These are phyloP conservation scores for Ramaria sp. DNA, from an alignment of 768 basidiomycete genomes.

Conservation along the genomic window DNA sequence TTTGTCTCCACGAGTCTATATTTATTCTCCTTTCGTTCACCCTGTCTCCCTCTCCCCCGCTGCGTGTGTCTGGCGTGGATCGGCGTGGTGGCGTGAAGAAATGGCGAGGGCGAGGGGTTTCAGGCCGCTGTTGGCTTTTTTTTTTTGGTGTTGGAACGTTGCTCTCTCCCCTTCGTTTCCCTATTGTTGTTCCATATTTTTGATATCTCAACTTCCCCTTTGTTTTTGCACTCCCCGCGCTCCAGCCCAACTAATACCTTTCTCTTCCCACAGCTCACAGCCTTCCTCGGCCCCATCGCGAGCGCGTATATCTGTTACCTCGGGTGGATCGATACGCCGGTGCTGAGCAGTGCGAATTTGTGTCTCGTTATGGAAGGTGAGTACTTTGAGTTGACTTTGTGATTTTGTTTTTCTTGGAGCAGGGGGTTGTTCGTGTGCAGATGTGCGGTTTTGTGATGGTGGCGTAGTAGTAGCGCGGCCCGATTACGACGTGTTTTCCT, in stretches of 20 bases:
- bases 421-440: background rate
- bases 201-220: background rate
- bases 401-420: too few species aligned
- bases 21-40: background rate
- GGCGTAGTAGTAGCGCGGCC: too few species aligned
- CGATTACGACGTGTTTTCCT: background rate
- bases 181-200: background rate
- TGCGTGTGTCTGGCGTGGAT: background rate
- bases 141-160: too few species aligned
- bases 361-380: conserved; percentile 51
- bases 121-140: background rate
- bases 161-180: background rate
- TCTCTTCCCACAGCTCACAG: conserved; percentile 16
- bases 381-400: background rate
- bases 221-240: background rate
- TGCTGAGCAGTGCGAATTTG: conserved; percentile 31
- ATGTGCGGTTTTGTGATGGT: background rate
- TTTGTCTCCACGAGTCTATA: background rate
- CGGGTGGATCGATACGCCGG: conserved; percentile 40
- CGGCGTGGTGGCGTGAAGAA: too few species aligned
- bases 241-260: background rate
- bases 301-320: conserved; percentile 48
- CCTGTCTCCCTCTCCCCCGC: background rate
- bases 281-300: conserved; percentile 41
- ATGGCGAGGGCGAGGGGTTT: background rate